Evolutionary conservation across 257 asterid genomes (phyloP), one percentile per base, ranked within the genome.

Genomic region (Solanum infundibuliforme): DNA sequence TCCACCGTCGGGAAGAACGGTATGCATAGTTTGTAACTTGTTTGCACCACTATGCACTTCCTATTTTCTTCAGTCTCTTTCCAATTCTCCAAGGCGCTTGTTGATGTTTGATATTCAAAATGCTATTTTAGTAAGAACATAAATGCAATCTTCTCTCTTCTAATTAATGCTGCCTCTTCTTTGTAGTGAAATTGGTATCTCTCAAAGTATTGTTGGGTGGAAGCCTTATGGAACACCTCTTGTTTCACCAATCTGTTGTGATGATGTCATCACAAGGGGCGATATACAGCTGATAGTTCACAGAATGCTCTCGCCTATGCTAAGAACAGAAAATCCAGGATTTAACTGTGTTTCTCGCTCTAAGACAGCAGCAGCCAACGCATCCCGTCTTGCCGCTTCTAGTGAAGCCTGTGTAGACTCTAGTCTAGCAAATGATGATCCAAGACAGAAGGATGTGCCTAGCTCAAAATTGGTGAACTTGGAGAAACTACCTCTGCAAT

Each of bases 161-260:
- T 29, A 86, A 34, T 87, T 29, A 86, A 34, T 82, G 87, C 87
- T 74, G 72, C 87, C 87, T 90, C 88, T 75, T 84, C 87, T 41
- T 81, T 89, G 77, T 84, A 97, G 99, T 94, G 96, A 94, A 89
- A 84, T 94, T 86, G 94, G 98, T 76, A 91, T 92, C 88, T 88
- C 95, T 89, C 99, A 94, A 92, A 94, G 93, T 89, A 83, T 90
- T 88, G 71, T 91, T 77, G 96, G 98, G 81, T 95, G 99, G 99
- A 97, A 96, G 93, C 96, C 99, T 52, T 96, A 95, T 88, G 99
- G 99, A 88, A 95, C 99, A 46, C 99, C 99, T 89, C 98, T 97
- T 68, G 99, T 97, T 87, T 95, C 99, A 32, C 98, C 98, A 76
- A 92, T 97, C 91, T 94, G 95, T 36, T 93, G 96, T 86, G 98